These are phyloP conservation scores for Bifiguratus adelaidae DNA, from an alignment of 192 early-diverging fungal species.

Conservation along the genomic window DNA sequence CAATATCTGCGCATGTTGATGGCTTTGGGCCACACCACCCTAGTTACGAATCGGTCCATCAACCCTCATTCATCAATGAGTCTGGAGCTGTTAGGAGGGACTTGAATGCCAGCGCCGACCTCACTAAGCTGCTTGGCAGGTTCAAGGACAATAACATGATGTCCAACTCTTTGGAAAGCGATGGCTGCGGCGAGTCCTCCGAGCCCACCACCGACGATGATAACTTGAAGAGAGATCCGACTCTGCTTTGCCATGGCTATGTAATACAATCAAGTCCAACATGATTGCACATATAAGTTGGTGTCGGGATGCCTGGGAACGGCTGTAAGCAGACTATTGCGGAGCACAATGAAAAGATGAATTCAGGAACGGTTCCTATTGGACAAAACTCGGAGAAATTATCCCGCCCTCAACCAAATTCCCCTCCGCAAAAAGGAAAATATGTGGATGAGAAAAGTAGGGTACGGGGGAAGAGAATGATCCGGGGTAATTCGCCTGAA, in stretches of 20 bases:
- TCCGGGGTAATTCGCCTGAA: too few relatives aligned
- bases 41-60: conserved; percentile 1
- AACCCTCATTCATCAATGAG: conserved; percentile 7
- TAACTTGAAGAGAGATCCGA: not conserved
- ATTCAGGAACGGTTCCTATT: too few relatives aligned
- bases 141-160: conserved; percentile 7
- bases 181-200: conserved; percentile 8
- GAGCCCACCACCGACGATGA: conserved; percentile 5
- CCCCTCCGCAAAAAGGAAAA: too few relatives aligned
- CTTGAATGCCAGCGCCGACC: conserved; percentile 8
- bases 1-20: conserved; percentile 9
- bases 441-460: too few relatives aligned
- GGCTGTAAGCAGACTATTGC: too few relatives aligned
- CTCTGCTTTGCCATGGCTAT: conserved; percentile 1
- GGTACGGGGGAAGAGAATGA: too few relatives aligned
- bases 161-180: conserved; percentile 3
- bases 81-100: conserved; percentile 6
- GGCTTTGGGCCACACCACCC: not conserved
- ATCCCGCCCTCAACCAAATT: too few relatives aligned
- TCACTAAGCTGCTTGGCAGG: conserved; percentile 5
- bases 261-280: too few relatives aligned
- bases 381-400: too few relatives aligned
- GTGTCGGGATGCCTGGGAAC: too few relatives aligned
- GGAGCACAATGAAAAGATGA: too few relatives aligned
- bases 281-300: too few relatives aligned